Percentiles rank a stretch among this genome's conserved stretches.
These are phyloP conservation scores for Sorghum bicolor DNA, from an alignment of 176 grass and related monocot genomes.

Conservation along the genomic window Sorghum_bicolor_NCBIv3 NC_012873.2:52602501-52603000, in stretches of 20 bases:
- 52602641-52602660: not conserved
- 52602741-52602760: not conserved
- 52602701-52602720: not conserved
- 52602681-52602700: not conserved
- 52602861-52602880: not conserved
- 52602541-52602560: not conserved
- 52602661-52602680: not conserved
- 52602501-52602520: not conserved
- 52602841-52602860: not conserved
- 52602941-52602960: not conserved
- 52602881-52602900: not conserved
- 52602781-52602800: slow-evolving; percentile 7
- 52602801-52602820: not conserved
- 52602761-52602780: slow-evolving; percentile 1
- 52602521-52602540: not conserved
- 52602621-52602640: too few species aligned
- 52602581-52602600: too few species aligned
- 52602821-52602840: not conserved
- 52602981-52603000: not conserved
- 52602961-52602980: not conserved
- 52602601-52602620: not conserved
- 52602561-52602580: not conserved
- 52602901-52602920: not conserved
- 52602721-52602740: not conserved
- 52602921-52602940: not conserved